Conservation (phyloP, 2,329 filamentous ascomycete species). For the Colletotrichum somersetense region DNA sequence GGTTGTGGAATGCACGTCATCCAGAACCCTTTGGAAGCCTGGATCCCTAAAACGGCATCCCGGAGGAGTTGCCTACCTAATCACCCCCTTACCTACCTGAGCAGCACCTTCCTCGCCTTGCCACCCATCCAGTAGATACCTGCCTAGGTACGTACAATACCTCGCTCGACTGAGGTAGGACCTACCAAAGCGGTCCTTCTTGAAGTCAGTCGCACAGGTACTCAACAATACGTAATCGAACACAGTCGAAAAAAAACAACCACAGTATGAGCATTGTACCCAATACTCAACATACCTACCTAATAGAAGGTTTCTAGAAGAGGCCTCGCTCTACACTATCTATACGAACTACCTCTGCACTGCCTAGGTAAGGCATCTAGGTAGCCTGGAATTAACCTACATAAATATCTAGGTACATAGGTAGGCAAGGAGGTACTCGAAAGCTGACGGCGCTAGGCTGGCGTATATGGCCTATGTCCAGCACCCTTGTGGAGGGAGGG, state of each 20-base stretch:
- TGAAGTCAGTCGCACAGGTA: too few species aligned
- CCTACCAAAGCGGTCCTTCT: too few species aligned
- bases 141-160: too few species aligned
- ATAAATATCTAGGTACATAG: not conserved
- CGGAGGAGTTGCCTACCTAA: not conserved
- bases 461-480: not conserved
- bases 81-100: too few species aligned
- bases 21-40: conserved; percentile 7
- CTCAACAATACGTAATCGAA: too few species aligned
- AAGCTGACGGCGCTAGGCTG: too few species aligned
- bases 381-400: not conserved
- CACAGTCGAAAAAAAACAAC: too few species aligned
- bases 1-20: conserved; percentile 3
- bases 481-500: not conserved
- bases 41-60: conserved; percentile 10
- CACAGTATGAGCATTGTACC: too few species aligned
- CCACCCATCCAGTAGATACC: too few species aligned
- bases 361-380: not conserved
- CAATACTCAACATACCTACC: too few species aligned
- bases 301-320: too few species aligned
- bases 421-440: not conserved
- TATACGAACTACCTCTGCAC: not conserved
- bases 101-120: not conserved
- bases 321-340: not conserved
- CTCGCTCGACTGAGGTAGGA: not conserved